phyloP scores from a whole-genome alignment of 1,284 basidiomycete genomes.

The Sphaerobolus stellatus region DNA sequence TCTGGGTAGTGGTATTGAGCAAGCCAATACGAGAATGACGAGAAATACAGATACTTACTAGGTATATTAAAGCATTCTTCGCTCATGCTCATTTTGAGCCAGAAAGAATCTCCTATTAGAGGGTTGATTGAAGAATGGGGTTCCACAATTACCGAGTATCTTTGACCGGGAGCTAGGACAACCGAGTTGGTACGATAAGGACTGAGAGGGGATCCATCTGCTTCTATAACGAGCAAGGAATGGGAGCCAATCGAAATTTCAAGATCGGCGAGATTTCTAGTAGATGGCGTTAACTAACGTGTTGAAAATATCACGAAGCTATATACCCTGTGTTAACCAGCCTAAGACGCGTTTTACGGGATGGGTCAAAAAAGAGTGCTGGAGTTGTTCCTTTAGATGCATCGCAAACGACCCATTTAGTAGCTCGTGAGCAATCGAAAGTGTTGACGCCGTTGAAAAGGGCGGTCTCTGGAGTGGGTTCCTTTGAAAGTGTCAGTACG shows the following conservation, averaged over 20 bases:
- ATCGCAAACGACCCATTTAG: constrained; percentile 8
- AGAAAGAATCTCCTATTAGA: constrained; percentile 10
- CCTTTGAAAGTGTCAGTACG: neutral
- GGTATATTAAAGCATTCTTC: constrained; percentile 13
- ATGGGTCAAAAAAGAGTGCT: constrained; percentile 8
- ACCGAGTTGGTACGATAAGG: constrained; percentile 16
- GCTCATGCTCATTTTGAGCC: constrained; percentile 9
- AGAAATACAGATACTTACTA: neutral
- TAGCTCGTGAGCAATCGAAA: constrained; percentile 13
- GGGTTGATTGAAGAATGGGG: neutral
- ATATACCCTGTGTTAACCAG: constrained; percentile 17
- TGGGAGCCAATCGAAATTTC: constrained; percentile 29
- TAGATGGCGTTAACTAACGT: neutral
- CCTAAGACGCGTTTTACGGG: constrained; percentile 13
- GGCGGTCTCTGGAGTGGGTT: constrained; percentile 15
- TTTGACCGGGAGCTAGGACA: constrained; percentile 12
- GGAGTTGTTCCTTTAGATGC: constrained; percentile 3
- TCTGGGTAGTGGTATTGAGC: constrained; percentile 1
- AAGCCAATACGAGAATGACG: too few species aligned
- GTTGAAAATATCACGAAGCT: neutral
- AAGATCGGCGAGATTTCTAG: constrained; percentile 15
- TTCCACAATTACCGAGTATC: constrained; percentile 14
- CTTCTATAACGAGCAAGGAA: constrained; percentile 30
- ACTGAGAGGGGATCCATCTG: constrained; percentile 28
- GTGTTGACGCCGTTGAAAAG: constrained; percentile 13